These are phyloP conservation scores for Scheffersomyces amazonensis DNA, from an alignment of 805 yeast species.

Conservation along the genomic window DNA sequence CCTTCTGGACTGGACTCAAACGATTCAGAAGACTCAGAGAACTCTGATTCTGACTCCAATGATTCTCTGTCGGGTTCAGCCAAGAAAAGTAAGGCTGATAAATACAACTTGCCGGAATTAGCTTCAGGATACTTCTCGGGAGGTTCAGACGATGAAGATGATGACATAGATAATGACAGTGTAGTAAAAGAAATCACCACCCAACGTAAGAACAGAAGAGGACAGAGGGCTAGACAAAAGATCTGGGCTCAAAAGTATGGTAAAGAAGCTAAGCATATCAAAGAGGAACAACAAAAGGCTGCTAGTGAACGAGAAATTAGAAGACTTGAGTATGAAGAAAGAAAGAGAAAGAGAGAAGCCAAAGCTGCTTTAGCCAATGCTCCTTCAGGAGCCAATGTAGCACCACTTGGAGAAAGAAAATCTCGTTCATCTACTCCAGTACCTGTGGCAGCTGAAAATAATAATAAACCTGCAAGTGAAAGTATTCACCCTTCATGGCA, in stretches of 20 bases:
- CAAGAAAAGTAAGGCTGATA: conserved; percentile 17
- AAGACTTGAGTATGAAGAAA: conserved; percentile 67
- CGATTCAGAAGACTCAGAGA: conserved; percentile 9
- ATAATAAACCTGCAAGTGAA: conserved; percentile 7
- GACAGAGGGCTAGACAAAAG: conserved; percentile 95
- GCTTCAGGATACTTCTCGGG: conserved; percentile 83
- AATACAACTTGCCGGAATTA: conserved; percentile 58
- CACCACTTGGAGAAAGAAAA: conserved; percentile 37
- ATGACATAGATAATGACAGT: conserved; percentile 41
- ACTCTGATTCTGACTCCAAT: conserved; percentile 9
- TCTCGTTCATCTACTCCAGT: conserved; percentile 6
- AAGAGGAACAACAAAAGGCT: conserved; percentile 56
- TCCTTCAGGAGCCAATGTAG: conserved; percentile 39
- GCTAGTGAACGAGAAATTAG: conserved; percentile 56
- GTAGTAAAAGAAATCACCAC: conserved; percentile 52
- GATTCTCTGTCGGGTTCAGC: conserved; percentile 16
- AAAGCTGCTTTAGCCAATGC: conserved; percentile 37
- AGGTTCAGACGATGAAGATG: conserved; percentile 65
- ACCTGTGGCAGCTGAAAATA: conserved; percentile 14
- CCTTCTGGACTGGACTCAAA: conserved; percentile 38
- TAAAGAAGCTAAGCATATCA: conserved; percentile 74
- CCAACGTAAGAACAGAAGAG: conserved; percentile 83
- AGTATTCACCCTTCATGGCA: conserved; percentile 99
- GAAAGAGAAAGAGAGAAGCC: conserved; percentile 64
- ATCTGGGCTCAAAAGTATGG: conserved; percentile 96